These are phyloP conservation scores for Prunella vulgaris DNA, from an alignment of 257 asterid genomes.

Conservation along the genomic window DNA sequence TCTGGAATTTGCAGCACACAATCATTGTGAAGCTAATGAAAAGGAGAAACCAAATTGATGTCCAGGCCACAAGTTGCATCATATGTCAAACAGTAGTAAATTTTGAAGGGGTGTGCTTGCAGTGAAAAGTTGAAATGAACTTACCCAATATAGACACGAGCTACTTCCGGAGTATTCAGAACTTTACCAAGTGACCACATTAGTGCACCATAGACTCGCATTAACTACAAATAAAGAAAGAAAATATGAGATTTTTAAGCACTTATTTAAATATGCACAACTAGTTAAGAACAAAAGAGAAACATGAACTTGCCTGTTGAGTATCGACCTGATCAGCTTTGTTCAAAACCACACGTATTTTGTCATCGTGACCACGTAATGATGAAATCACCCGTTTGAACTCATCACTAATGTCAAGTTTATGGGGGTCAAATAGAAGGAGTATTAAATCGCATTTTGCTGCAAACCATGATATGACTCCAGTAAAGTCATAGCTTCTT, in stretches of 20 bases:
- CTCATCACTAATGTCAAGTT: constrained; percentile 94
- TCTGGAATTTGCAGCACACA: constrained; percentile 25
- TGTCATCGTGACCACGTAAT: constrained; percentile 89
- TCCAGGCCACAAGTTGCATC: background rate
- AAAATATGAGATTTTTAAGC: background rate
- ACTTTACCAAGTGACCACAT: constrained; percentile 99
- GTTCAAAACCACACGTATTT: constrained; percentile 86
- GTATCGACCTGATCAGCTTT: constrained; percentile 98
- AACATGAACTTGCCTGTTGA: constrained; percentile 56
- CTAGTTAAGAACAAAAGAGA: background rate
- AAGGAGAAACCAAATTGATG: background rate
- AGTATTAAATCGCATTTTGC: constrained; percentile 89
- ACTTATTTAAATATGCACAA: background rate
- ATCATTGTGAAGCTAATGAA: background rate
- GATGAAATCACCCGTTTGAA: constrained; percentile 89
- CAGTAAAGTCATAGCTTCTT: constrained; percentile 94
- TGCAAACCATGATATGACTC: constrained; percentile 98
- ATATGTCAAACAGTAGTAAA: background rate
- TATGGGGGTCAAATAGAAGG: constrained; percentile 93
- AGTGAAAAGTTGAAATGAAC: constrained; percentile 8
- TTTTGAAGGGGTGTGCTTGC: background rate
- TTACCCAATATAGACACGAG: constrained; percentile 94
- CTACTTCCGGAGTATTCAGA: constrained; percentile 85
- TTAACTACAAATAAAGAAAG: constrained; percentile 44
- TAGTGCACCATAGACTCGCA: constrained; percentile 97